Evolutionary conservation across 371 early-diverging fungal species (phyloP).

Genomic region (Mortierella sp.): DNA sequence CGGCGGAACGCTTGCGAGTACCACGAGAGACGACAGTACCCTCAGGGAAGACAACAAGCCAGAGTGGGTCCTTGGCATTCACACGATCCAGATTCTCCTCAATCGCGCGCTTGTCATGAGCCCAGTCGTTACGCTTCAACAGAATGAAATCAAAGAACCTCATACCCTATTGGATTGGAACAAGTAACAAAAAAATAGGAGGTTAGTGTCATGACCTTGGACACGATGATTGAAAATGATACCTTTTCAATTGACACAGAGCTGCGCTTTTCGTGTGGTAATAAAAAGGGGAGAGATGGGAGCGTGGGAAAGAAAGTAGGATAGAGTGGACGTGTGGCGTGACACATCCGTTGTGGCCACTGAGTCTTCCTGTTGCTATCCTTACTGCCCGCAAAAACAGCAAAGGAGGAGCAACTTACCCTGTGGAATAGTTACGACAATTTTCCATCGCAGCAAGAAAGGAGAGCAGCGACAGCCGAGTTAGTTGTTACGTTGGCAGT

Average conservation of each 20-base stretch:
- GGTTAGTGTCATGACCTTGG: background rate
- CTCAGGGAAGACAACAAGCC: conserved; percentile 95
- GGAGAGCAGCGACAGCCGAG: background rate
- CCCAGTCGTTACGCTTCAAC: conserved; percentile 83
- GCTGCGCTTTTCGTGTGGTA: background rate
- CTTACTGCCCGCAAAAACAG: background rate
- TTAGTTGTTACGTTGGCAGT: background rate
- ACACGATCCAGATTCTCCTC: conserved; percentile 59
- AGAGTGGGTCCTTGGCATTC: conserved; percentile 69
- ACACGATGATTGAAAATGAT: background rate
- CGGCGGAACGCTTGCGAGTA: conserved; percentile 63
- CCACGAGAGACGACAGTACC: conserved; percentile 82
- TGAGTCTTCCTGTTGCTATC: background rate
- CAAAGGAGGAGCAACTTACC: conserved; percentile 1
- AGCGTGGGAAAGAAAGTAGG: background rate
- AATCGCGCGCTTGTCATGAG: conserved; percentile 75
- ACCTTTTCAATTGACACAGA: background rate
- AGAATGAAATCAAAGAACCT: conserved; percentile 90
- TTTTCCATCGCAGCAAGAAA: background rate
- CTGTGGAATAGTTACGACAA: conserved; percentile 4
- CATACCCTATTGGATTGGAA: conserved; percentile 79
- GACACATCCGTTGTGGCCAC: background rate
- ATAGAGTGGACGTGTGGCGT: background rate
- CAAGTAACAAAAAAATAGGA: background rate
- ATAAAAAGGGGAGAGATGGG: background rate